Conservation (phyloP, 1,284 basidiomycete genomes). For the Phylloporus sp. region DNA sequence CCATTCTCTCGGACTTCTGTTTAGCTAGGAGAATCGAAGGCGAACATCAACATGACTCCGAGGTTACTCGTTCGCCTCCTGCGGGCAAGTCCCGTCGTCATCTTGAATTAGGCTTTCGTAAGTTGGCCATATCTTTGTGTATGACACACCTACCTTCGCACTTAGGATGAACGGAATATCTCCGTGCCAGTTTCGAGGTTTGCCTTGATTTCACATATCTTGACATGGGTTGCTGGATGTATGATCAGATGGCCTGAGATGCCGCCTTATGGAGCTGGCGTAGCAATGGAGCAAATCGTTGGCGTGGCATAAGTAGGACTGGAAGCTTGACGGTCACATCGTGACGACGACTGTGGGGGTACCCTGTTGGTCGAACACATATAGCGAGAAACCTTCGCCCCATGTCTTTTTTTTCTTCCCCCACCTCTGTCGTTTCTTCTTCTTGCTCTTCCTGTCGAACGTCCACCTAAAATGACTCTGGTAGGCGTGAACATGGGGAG, state of each 20-base stretch:
- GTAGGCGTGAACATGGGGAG: not conserved
- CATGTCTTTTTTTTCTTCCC: no score
- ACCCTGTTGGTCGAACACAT: slow-evolving; percentile 1
- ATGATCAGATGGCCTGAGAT: not conserved
- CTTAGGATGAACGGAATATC: not conserved
- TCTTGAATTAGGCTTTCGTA: not conserved
- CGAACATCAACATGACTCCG: not conserved
- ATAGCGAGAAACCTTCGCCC: not conserved
- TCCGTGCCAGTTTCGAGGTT: not conserved
- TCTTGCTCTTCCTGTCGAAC: not conserved
- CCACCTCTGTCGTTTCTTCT: not conserved
- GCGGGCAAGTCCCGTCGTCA: not conserved
- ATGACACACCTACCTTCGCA: not conserved
- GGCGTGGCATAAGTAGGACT: not conserved
- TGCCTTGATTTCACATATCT: not conserved
- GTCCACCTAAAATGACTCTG: not conserved
- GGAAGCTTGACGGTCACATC: not conserved
- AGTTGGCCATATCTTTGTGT: not conserved
- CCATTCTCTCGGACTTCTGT: not conserved
- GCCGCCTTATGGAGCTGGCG: not conserved
- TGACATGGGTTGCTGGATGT: not conserved
- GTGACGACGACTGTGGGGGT: slow-evolving; percentile 5
- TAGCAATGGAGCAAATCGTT: no score
- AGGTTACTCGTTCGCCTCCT: not conserved
- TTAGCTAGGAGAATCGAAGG: no score